Percentiles rank a stretch among this genome's conserved stretches.
These are phyloP conservation scores for Heliosperma pusillum DNA, from an alignment of 148 eudicot species.

Conservation along the genomic window DNA sequence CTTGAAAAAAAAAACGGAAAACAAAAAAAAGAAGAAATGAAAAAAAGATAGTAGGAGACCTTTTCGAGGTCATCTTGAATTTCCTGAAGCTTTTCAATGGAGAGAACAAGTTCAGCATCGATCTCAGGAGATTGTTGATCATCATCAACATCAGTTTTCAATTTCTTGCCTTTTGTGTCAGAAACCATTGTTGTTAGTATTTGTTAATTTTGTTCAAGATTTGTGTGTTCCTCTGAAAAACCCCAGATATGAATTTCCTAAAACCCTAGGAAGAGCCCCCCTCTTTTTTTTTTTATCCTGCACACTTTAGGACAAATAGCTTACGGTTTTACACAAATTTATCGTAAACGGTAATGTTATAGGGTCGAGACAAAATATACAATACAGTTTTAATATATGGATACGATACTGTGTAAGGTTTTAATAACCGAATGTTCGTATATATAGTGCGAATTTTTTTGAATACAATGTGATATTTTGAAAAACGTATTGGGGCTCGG, in stretches of 20 bases:
- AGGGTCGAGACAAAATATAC: too few species aligned
- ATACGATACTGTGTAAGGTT: too few species aligned
- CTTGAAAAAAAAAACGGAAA: neutral
- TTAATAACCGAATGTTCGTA: too few species aligned
- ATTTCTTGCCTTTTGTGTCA: constrained; percentile 66
- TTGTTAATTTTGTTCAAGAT: neutral
- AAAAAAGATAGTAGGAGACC: constrained; percentile 42
- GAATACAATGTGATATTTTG: too few species aligned
- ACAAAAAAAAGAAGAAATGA: neutral
- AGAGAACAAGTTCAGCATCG: constrained; percentile 56
- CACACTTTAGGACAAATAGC: too few species aligned
- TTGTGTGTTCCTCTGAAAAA: constrained; percentile 10
- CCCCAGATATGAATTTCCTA: constrained; percentile 25
- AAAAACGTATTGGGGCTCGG: too few species aligned
- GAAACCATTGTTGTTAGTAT: constrained; percentile 47
- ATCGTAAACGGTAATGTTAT: too few species aligned
- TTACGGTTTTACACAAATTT: too few species aligned
- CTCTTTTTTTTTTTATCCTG: too few species aligned
- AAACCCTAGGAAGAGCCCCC: constrained; percentile 26
- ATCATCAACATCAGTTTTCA: constrained; percentile 45
- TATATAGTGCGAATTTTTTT: too few species aligned
- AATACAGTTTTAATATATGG: too few species aligned
- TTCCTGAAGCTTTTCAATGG: constrained; percentile 83
- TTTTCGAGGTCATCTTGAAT: constrained; percentile 94
- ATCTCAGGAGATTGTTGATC: constrained; percentile 48